Conservation (phyloP, 331 rosid genomes). For the Quercus tomentella region DNA sequence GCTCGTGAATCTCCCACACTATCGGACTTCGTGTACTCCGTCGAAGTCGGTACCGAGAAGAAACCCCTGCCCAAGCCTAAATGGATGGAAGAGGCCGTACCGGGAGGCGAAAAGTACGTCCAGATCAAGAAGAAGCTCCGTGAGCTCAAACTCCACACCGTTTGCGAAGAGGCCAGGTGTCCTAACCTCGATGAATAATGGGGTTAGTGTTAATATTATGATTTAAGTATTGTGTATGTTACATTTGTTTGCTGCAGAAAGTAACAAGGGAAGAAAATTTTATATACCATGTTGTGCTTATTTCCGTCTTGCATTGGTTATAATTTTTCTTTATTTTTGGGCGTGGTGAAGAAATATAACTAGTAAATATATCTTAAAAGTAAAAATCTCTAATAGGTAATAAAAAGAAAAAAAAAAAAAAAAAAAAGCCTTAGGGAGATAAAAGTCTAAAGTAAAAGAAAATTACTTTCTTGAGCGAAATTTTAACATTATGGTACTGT, state of each 20-base stretch:
- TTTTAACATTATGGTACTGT: no score
- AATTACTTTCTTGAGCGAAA: background rate
- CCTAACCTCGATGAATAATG: conserved; percentile 24
- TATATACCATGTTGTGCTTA: background rate
- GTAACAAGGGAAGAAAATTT: conserved; percentile 9
- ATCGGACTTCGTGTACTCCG: no score
- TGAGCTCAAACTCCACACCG: no score
- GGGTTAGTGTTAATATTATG: conserved; percentile 56
- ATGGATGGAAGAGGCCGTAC: no score
- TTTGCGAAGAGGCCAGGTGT: no score
- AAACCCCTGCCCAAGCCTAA: no score
- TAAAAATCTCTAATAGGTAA: background rate
- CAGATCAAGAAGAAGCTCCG: no score
- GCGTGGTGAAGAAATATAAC: background rate
- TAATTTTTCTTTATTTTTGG: background rate
- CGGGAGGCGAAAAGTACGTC: no score
- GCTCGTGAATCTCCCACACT: no score
- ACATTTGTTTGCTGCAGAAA: conserved; percentile 10
- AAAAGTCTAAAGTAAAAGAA: background rate
- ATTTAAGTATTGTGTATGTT: background rate
- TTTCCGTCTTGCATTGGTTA: background rate
- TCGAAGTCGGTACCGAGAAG: no score
- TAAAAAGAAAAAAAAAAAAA: no score
- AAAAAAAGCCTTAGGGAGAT: background rate
- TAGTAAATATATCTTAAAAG: background rate